Conservation (phyloP, 495 filamentous ascomycete genomes). For the Aspergillus saccharolyticus region DNA sequence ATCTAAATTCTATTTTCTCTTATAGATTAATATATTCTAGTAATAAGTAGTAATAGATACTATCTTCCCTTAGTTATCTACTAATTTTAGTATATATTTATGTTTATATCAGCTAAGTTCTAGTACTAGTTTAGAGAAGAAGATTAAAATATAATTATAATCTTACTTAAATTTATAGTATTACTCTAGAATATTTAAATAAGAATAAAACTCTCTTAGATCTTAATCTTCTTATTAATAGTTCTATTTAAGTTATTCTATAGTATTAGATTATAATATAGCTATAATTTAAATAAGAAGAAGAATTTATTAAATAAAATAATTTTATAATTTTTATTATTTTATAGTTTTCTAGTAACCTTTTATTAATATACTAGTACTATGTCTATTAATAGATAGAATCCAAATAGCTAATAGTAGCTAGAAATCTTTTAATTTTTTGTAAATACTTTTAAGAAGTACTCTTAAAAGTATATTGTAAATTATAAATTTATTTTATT, state of each 20-base stretch:
- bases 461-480: not conserved
- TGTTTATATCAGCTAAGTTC: not conserved
- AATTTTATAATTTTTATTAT: not conserved
- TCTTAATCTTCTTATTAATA: not conserved
- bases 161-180: not conserved
- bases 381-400: not conserved
- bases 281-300: not conserved
- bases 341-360: not conserved
- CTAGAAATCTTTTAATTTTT: not conserved
- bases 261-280: not conserved
- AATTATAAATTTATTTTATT: constrained; percentile 1
- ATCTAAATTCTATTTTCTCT: not conserved
- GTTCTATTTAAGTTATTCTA: not conserved
- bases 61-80: not conserved
- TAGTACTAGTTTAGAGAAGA: not conserved
- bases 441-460: not conserved
- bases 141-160: not conserved
- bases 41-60: not conserved
- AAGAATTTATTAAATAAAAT: not conserved
- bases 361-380: not conserved
- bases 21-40: not conserved
- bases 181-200: not conserved
- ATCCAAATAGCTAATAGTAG: not conserved
- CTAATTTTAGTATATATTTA: not conserved
- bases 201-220: not conserved